Evolutionary conservation across 768 basidiomycete species (phyloP).

Genomic region (Pulveroboletus sp.): DNA sequence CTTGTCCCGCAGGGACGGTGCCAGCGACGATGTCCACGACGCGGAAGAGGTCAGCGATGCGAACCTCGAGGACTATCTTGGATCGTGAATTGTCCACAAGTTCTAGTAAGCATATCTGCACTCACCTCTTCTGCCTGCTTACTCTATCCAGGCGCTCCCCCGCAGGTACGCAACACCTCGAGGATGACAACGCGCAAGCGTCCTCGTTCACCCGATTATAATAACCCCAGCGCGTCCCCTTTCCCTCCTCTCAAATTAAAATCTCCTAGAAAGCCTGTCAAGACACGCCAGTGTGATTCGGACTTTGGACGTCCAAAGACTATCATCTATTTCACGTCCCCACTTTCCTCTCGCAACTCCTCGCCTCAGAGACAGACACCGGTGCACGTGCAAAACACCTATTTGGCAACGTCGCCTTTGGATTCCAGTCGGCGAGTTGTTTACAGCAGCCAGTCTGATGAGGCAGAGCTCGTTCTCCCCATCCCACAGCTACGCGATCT

Average conservation of each 20-base stretch:
- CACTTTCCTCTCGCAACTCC: slow-evolving; percentile 33
- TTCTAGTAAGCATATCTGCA: slow-evolving; percentile 16
- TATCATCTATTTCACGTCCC: slow-evolving; percentile 9
- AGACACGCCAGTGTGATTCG: slow-evolving; percentile 7
- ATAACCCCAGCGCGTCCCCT: not conserved
- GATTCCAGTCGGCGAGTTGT: slow-evolving; percentile 35
- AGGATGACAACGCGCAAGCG: slow-evolving; percentile 22
- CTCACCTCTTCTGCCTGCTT: not conserved
- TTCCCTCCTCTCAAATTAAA: slow-evolving; percentile 13
- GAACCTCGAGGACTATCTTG: slow-evolving; percentile 1
- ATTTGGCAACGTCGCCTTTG: slow-evolving; percentile 14
- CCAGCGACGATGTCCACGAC: slow-evolving; percentile 3
- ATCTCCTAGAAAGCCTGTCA: slow-evolving; percentile 21
- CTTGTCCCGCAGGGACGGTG: not conserved
- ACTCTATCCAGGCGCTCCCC: slow-evolving; percentile 11
- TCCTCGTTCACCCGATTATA: slow-evolving; percentile 21
- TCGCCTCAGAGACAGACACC: slow-evolving; percentile 15
- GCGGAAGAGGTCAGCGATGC: slow-evolving; percentile 9
- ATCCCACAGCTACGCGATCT: slow-evolving; percentile 22
- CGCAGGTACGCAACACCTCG: slow-evolving; percentile 8
- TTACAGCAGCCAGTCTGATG: slow-evolving; percentile 66
- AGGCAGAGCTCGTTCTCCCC: slow-evolving; percentile 46
- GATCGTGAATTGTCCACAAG: not conserved
- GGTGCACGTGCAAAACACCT: not conserved
- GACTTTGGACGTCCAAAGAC: slow-evolving; percentile 3